These are phyloP conservation scores for Suillus paluster DNA, from an alignment of 768 basidiomycete genomes.

Conservation along the genomic window DNA sequence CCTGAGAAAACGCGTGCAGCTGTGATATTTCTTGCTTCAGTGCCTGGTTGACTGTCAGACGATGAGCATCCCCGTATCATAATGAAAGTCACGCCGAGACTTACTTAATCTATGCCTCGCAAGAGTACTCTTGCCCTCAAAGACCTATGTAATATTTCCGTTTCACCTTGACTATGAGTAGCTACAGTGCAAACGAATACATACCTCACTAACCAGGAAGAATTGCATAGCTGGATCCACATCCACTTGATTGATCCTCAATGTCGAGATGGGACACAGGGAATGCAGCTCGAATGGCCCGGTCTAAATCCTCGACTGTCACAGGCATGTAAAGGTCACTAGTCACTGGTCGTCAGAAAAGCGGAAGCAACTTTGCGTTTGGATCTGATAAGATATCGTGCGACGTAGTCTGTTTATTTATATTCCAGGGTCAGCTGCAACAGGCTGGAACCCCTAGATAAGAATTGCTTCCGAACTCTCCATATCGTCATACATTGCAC, in stretches of 20 bases:
- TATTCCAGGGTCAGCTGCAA: background rate
- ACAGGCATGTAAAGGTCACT: slow-evolving; percentile 70
- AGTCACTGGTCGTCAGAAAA: no score
- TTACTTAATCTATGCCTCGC: slow-evolving; percentile 72
- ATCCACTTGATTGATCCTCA: slow-evolving; percentile 78
- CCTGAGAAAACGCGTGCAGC: slow-evolving; percentile 92
- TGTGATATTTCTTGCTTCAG: slow-evolving; percentile 75
- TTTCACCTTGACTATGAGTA: slow-evolving; percentile 7
- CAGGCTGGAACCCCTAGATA: slow-evolving; percentile 10
- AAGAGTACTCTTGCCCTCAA: slow-evolving; percentile 83
- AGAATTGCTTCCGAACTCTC: background rate
- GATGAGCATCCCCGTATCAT: slow-evolving; percentile 15
- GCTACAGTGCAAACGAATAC: slow-evolving; percentile 20
- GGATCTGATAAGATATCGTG: slow-evolving; percentile 34
- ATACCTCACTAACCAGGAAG: slow-evolving; percentile 77
- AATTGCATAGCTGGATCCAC: slow-evolving; percentile 78
- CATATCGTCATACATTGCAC: background rate
- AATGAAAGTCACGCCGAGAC: background rate
- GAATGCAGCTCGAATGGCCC: slow-evolving; percentile 64
- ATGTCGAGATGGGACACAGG: slow-evolving; percentile 73
- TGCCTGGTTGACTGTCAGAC: slow-evolving; percentile 67
- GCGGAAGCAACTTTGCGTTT: slow-evolving; percentile 8
- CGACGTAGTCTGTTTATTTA: background rate
- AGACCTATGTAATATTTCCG: slow-evolving; percentile 48
- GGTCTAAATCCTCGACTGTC: slow-evolving; percentile 57